phyloP scores from a whole-genome alignment of 129 eudicot species.

The Tagetes erecta region DNA sequence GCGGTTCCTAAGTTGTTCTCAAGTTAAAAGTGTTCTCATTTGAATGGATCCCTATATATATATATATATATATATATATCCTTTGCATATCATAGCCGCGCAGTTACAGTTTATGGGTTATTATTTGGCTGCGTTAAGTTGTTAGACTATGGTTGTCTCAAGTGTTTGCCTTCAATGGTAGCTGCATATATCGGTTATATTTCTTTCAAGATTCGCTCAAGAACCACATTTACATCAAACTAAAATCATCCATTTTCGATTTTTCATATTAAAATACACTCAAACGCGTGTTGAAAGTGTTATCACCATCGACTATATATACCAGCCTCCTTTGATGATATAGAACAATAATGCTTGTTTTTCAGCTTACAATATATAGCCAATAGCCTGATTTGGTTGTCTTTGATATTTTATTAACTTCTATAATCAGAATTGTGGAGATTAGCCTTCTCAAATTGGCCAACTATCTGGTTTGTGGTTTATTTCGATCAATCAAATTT shows the following conservation, averaged over 20 bases:
- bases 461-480: no score
- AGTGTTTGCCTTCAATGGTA: slow-evolving; percentile 70
- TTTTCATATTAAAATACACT: not conserved
- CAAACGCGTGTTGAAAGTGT: slow-evolving; percentile 56
- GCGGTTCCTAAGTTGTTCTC: no score
- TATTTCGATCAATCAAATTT: no score
- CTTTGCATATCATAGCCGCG: slow-evolving; percentile 35
- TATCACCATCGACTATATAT: slow-evolving; percentile 40
- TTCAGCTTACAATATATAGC: not conserved
- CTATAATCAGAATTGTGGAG: no score
- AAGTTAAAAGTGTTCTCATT: no score
- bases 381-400: no score
- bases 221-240: slow-evolving; percentile 46
- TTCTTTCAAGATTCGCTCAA: slow-evolving; percentile 61
- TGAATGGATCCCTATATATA: not conserved
- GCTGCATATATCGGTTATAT: slow-evolving; percentile 62
- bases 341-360: slow-evolving; percentile 4
- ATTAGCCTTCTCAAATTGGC: no score
- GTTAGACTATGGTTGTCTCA: slow-evolving; percentile 68
- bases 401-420: no score
- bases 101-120: slow-evolving; percentile 52
- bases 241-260: not conserved
- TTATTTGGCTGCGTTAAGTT: slow-evolving; percentile 72
- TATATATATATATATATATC: slow-evolving; percentile 16
- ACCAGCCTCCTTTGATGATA: slow-evolving; percentile 47